Evolutionary conservation across 169 alveolate species (phyloP).

Genomic region (Fabrea salina): DNA sequence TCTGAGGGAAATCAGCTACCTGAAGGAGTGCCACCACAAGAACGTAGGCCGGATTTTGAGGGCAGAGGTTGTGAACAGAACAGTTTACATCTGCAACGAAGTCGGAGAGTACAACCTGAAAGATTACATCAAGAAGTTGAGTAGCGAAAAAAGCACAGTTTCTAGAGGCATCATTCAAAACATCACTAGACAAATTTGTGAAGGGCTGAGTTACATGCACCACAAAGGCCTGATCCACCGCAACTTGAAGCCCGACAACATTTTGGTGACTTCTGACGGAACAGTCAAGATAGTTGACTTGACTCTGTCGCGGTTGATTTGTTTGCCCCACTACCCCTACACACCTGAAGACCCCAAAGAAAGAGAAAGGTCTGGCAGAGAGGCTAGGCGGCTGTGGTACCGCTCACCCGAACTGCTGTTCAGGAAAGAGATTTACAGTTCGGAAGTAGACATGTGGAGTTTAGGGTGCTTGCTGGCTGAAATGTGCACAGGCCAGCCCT

Average conservation of each 20-base stretch:
- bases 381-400: conserved; percentile 81
- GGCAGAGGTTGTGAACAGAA: conserved; percentile 36
- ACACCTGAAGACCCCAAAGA: conserved; percentile 89
- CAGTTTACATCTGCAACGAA: conserved; percentile 36
- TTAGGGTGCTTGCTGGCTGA: conserved; percentile 83
- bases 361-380: conserved; percentile 83
- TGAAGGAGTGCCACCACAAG: conserved; percentile 48
- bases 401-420: conserved; percentile 90
- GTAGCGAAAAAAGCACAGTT: conserved; percentile 10
- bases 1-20: conserved; percentile 69
- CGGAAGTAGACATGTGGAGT: conserved; percentile 82
- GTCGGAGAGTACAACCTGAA: conserved; percentile 45
- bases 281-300: conserved; percentile 81
- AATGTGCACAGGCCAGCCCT: conserved; percentile 64
- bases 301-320: conserved; percentile 57
- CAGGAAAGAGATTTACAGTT: conserved; percentile 67
- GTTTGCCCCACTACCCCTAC: conserved; percentile 59
- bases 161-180: conserved; percentile 33
- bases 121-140: conserved; percentile 39
- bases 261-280: conserved; percentile 54
- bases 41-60: conserved; percentile 15
- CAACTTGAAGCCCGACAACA: conserved; percentile 78
- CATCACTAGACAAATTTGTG: conserved; percentile 49
- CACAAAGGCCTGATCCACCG: conserved; percentile 80
- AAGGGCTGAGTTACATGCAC: conserved; percentile 72